These are phyloP conservation scores for Hymenoscyphus scutula DNA, from an alignment of 2,329 filamentous ascomycete species.

Conservation along the genomic window DNA sequence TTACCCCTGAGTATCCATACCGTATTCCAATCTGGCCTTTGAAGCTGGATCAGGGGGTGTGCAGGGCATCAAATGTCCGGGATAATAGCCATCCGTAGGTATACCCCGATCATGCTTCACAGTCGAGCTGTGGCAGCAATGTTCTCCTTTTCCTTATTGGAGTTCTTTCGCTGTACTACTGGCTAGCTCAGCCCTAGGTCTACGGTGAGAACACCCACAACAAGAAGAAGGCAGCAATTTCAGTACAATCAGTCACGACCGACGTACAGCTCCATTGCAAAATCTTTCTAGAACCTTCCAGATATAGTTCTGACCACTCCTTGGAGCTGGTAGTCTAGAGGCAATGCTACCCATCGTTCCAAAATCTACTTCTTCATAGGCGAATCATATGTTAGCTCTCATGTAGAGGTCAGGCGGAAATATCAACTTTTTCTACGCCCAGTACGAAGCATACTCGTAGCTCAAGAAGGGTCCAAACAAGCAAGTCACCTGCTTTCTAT, in stretches of 20 bases:
- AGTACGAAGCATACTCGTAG: no score
- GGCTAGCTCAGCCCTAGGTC: background rate
- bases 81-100: slow-evolving; percentile 1
- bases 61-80: background rate
- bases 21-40: background rate
- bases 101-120: background rate
- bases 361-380: no score
- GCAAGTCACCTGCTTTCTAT: no score
- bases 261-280: no score
- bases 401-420: no score
- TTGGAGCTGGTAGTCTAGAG: no score
- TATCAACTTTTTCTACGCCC: no score
- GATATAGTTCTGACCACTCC: no score
- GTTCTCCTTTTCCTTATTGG: background rate
- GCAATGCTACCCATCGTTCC: no score
- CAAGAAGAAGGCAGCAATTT: background rate
- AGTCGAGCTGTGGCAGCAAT: background rate
- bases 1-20: background rate
- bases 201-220: background rate
- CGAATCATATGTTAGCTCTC: no score
- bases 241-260: no score
- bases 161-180: background rate
- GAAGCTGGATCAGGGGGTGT: slow-evolving; percentile 2
- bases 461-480: no score
- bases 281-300: background rate